Evolutionary conservation across 2,329 filamentous ascomycete species (phyloP).

Genomic region (Neofusicoccum laricinum): DNA sequence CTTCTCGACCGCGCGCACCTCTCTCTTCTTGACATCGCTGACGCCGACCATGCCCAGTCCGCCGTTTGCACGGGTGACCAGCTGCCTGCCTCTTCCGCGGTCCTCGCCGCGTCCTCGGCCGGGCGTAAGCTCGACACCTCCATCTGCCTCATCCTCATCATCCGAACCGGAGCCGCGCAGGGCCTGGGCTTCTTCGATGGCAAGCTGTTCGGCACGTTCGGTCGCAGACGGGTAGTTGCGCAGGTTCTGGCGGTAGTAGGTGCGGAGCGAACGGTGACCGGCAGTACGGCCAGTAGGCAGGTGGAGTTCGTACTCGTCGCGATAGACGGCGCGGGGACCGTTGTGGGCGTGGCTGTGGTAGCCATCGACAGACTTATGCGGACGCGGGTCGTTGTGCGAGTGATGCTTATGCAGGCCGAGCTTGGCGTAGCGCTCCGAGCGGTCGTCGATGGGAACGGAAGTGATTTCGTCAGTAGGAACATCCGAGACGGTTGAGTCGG

Average conservation of each 20-base stretch:
- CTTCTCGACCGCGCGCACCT: slow-evolving; percentile 65
- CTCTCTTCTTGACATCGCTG: slow-evolving; percentile 69
- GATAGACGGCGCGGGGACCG: slow-evolving; percentile 74
- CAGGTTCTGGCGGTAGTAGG: slow-evolving; percentile 91
- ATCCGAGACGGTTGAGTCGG: slow-evolving; percentile 82
- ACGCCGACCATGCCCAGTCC: slow-evolving; percentile 75
- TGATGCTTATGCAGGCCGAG: slow-evolving; percentile 74
- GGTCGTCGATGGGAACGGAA: slow-evolving; percentile 71
- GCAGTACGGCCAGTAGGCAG: slow-evolving; percentile 85
- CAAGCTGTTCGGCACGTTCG: slow-evolving; percentile 68
- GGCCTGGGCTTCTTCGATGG: slow-evolving; percentile 48
- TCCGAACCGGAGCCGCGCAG: slow-evolving; percentile 24
- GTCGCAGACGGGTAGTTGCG: slow-evolving; percentile 76
- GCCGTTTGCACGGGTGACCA: slow-evolving; percentile 67
- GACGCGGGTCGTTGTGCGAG: slow-evolving; percentile 65
- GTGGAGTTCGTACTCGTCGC: slow-evolving; percentile 91
- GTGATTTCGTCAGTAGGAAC: slow-evolving; percentile 82
- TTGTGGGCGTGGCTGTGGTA: slow-evolving; percentile 78
- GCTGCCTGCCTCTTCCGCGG: slow-evolving; percentile 29
- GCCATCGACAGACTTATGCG: slow-evolving; percentile 72
- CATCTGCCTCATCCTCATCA: slow-evolving; percentile 45
- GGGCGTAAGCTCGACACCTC: slow-evolving; percentile 30
- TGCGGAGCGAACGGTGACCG: slow-evolving; percentile 82
- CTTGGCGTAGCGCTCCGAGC: slow-evolving; percentile 68
- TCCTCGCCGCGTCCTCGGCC: slow-evolving; percentile 19